These are phyloP conservation scores for Trichophyton mentagrophytes DNA, from an alignment of 2,329 filamentous ascomycete genomes.

Conservation along the genomic window DNA sequence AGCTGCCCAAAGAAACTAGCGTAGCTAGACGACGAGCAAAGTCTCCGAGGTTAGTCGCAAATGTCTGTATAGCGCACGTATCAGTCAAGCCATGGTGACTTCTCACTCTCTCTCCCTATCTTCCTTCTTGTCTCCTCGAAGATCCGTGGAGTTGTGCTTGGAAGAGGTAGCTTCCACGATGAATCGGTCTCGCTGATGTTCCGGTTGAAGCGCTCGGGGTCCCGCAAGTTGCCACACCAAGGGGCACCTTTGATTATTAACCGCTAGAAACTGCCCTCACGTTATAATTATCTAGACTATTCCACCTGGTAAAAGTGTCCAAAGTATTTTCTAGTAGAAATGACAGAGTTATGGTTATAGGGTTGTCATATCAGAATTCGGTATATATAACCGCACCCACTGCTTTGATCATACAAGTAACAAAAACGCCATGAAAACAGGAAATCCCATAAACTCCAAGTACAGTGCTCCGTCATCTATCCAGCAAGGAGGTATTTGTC, in stretches of 20 bases:
- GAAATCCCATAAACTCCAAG: neutral
- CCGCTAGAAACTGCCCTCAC: neutral
- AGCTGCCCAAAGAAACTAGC: neutral
- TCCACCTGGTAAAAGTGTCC: neutral
- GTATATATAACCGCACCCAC: neutral
- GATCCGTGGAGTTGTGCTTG: neutral
- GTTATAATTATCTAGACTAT: neutral
- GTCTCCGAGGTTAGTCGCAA: neutral
- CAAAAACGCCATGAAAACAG: neutral
- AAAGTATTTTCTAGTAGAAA: neutral
- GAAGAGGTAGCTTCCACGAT: neutral
- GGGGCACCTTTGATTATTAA: neutral
- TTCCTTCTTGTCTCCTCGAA: neutral
- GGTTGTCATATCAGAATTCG: neutral
- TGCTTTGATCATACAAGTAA: neutral
- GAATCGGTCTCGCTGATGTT: neutral
- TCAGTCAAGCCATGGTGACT: neutral
- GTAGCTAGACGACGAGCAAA: neutral
- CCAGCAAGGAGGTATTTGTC: neutral
- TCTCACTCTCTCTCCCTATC: neutral
- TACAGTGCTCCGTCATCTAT: neutral
- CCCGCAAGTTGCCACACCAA: neutral
- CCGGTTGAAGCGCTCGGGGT: neutral
- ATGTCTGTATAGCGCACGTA: neutral
- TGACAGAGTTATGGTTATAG: neutral